Evolutionary conservation across 192 early-diverging fungal species (phyloP).

Genomic region (Backusella morwellensis): DNA sequence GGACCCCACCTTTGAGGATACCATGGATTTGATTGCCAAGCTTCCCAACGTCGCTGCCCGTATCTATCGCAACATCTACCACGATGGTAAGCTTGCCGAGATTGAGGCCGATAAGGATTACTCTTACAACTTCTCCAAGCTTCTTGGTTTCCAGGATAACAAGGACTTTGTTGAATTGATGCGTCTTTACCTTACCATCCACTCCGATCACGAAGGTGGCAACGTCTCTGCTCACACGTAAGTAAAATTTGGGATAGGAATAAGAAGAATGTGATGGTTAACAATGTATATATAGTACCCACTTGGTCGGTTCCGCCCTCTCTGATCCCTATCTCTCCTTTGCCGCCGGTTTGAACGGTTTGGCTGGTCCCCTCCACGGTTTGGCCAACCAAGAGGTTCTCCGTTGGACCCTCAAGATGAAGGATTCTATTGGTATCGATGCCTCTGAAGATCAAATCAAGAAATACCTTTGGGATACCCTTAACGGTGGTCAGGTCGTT

Average conservation of each 20-base stretch:
- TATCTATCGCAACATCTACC: slow-evolving; percentile 99
- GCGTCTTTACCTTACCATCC: slow-evolving; percentile 98
- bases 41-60: slow-evolving; percentile 94
- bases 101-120: slow-evolving; percentile 90
- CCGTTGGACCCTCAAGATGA: slow-evolving; percentile 94
- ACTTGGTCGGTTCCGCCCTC: slow-evolving; percentile 92
- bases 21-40: slow-evolving; percentile 98
- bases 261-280: too few relatives aligned
- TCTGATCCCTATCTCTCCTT: slow-evolving; percentile 99
- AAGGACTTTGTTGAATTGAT: slow-evolving; percentile 95
- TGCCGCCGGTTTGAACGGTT: slow-evolving; percentile 93
- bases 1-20: slow-evolving; percentile 94
- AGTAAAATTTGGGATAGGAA: neutral
- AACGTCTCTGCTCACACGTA: slow-evolving; percentile 97
- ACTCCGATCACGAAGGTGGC: slow-evolving; percentile 99
- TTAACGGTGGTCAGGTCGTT: slow-evolving; percentile 95
- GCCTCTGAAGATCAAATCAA: slow-evolving; percentile 92
- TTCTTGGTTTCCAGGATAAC: slow-evolving; percentile 88
- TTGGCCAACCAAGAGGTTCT: slow-evolving; percentile 99
- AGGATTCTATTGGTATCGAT: slow-evolving; percentile 79
- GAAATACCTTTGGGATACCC: slow-evolving; percentile 94
- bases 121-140: slow-evolving; percentile 91
- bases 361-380: slow-evolving; percentile 98
- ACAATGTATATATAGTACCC: slow-evolving; percentile 17
- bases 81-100: slow-evolving; percentile 86